These are phyloP conservation scores for Cladosporium sp. DNA, from an alignment of 2,329 filamentous ascomycete species.

Conservation along the genomic window DNA sequence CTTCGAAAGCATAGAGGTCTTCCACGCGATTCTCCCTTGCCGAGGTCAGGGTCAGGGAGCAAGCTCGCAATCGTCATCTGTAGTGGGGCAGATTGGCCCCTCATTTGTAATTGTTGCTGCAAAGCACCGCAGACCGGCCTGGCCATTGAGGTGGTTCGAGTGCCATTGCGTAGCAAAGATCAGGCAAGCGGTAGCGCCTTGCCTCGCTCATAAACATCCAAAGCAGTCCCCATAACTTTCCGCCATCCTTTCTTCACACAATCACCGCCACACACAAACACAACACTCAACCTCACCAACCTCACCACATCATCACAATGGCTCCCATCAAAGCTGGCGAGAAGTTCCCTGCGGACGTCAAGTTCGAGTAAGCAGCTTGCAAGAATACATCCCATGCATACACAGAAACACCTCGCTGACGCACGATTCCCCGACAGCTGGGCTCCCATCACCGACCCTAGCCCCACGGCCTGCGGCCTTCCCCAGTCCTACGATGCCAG, in stretches of 20 bases:
- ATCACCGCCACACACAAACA: not conserved
- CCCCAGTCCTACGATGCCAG: slow-evolving; percentile 75
- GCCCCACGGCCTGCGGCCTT: slow-evolving; percentile 71
- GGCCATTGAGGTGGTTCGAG: slow-evolving; percentile 9
- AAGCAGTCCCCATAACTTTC: not conserved
- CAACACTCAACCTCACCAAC: not conserved
- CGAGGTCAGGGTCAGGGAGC: too few species aligned
- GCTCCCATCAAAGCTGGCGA: slow-evolving; percentile 75
- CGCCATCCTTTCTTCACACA: not conserved
- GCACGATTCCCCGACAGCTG: slow-evolving; percentile 51
- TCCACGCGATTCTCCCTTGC: too few species aligned
- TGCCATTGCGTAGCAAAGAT: too few species aligned
- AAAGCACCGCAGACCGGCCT: slow-evolving; percentile 1
- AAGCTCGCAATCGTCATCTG: not conserved
- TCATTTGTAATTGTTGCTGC: slow-evolving; percentile 4
- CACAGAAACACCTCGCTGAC: slow-evolving; percentile 8
- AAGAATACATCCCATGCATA: not conserved
- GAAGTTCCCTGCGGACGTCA: slow-evolving; percentile 72
- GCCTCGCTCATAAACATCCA: not conserved
- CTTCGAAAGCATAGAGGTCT: too few species aligned
- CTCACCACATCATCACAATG: slow-evolving; percentile 41
- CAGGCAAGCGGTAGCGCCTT: too few species aligned
- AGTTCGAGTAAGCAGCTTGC: slow-evolving; percentile 60
- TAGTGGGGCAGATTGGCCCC: slow-evolving; percentile 4
- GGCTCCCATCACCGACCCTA: slow-evolving; percentile 70